Evolutionary conservation across 2,329 filamentous ascomycete genomes (phyloP), one percentile per base, ranked within the genome.

Genomic region (Hypoxylon sp.): DNA sequence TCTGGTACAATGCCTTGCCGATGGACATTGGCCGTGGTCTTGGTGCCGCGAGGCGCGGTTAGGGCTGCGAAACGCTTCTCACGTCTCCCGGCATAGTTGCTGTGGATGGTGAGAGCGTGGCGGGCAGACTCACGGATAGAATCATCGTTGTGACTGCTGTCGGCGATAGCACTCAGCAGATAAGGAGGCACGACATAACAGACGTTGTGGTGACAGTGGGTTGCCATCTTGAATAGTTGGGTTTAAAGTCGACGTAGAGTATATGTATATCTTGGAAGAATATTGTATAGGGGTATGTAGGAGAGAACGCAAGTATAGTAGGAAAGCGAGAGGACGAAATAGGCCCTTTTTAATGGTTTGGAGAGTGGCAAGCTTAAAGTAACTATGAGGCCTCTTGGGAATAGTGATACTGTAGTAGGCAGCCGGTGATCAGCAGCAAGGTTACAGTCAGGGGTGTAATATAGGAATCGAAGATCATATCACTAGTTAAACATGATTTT

Each of bases 181-280:
- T 85, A 81, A 19, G 83, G 83, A 19, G 83, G 83, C 3, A 85
- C 79, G 62, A 84, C 80, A 64, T 76, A 80, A 74, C 81, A 83
- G 61, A 77, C 49, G 51, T 60, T 67, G 49, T 56, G 67, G 49
- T 67, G 55, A 38, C 60, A 62, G 10, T 59, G 65, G 56, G 71
- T 34, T 3, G 74, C 67, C 75, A 76, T 76, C 32, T 68, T 75
- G 58, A 32, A 60, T 68, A 50, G 11, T 38, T 61, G 49, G 10
- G 17, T 9, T 9, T 58, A 51, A 5, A 34, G 25, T 60, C n/a
- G 30, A 38, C 14, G 21, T 32, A 50, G 19, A 53, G 51, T 58
- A 51, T 32, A 53, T 32, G 28, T 38, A 38, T 60, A 53, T 61
- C 21, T 68, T 32, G 23, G 30, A 23, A 53, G 7, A 14, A 46